Evolutionary conservation across 1,139 yeast genomes (phyloP).

Genomic region (Lipomyces yarrowii): DNA sequence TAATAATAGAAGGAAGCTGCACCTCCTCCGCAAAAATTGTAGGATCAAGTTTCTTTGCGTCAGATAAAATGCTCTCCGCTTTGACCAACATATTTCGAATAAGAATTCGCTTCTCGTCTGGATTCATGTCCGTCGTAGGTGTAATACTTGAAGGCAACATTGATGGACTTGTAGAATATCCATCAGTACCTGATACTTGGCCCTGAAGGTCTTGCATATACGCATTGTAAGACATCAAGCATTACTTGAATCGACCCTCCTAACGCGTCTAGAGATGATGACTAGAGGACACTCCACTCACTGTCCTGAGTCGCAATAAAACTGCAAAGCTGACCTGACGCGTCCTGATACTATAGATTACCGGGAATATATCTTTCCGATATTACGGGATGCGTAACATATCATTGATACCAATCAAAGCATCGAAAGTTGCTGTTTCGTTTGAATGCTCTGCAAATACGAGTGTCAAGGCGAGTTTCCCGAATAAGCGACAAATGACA

Average conservation of each 20-base stretch:
- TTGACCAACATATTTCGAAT: not conserved
- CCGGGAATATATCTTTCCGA: not conserved
- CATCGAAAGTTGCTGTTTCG: not conserved
- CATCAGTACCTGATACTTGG: not conserved
- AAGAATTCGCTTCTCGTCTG: not conserved
- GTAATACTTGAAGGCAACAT: not conserved
- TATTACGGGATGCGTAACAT: not conserved
- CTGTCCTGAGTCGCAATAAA: not conserved
- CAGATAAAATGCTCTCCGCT: not conserved
- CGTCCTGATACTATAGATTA: not conserved
- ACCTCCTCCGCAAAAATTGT: constrained; percentile 15
- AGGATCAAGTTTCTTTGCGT: constrained; percentile 14
- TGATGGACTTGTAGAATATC: not conserved
- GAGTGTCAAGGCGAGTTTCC: too few species aligned
- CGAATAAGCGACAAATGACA: too few species aligned
- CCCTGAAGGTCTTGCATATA: not conserved
- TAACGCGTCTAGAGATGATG: not conserved
- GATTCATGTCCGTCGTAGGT: not conserved
- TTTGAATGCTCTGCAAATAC: not conserved
- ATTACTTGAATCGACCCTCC: not conserved
- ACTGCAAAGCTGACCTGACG: not conserved
- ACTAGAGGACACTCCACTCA: not conserved
- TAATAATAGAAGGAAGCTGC: constrained; percentile 4
- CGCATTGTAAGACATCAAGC: not conserved
- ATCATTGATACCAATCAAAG: not conserved